These are phyloP conservation scores for Metroxylon sagu DNA, from an alignment of 176 grass and related monocot species.

Conservation along the genomic window DNA sequence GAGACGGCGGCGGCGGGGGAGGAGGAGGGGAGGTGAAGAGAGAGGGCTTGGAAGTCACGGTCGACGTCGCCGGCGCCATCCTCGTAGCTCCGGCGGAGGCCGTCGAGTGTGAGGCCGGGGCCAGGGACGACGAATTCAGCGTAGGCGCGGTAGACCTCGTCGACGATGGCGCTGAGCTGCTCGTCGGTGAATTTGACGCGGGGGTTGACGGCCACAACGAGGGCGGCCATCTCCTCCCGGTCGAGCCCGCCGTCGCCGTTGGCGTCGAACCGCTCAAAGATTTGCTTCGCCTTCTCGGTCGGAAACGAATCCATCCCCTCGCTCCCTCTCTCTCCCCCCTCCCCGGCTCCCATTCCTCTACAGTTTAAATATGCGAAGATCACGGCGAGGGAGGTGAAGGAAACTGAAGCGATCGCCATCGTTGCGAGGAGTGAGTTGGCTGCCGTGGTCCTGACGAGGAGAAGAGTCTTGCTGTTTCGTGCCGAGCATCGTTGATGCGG, in stretches of 20 bases:
- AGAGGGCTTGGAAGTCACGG: constrained; percentile 84
- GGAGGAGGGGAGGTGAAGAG: constrained; percentile 22
- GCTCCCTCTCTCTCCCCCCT: no score
- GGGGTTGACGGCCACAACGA: constrained; percentile 77
- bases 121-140: constrained; percentile 55
- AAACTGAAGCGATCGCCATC: no score
- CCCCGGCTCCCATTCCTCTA: no score
- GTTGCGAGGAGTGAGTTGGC: no score
- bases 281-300: constrained; percentile 60
- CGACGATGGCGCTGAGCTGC: constrained; percentile 86
- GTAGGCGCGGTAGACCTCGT: constrained; percentile 96
- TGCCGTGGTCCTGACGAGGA: no score
- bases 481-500: no score
- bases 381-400: no score
- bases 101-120: constrained; percentile 53
- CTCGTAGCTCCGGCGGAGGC: constrained; percentile 81
- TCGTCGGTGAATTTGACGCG: constrained; percentile 79
- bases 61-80: constrained; percentile 90
- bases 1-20: neutral
- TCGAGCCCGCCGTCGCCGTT: constrained; percentile 80
- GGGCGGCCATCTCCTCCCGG: constrained; percentile 76
- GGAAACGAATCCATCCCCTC: neutral
- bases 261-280: constrained; percentile 83
- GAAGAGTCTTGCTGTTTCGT: no score
- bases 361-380: no score